These are phyloP conservation scores for Annulohypoxylon nitens DNA, from an alignment of 495 filamentous ascomycete genomes.

Conservation along the genomic window DNA sequence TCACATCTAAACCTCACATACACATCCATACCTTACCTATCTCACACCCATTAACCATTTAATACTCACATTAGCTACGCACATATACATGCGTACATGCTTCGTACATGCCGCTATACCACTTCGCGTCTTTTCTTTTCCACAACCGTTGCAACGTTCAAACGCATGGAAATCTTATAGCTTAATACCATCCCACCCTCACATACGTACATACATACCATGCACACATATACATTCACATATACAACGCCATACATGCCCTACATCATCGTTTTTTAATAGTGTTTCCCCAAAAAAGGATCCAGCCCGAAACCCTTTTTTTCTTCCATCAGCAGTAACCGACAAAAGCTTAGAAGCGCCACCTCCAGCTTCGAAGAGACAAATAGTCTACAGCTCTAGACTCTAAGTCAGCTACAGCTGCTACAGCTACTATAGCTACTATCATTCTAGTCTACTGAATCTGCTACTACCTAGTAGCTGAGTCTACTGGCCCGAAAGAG, in stretches of 20 bases:
- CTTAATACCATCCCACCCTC: slow-evolving; percentile 1
- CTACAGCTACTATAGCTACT: slow-evolving; percentile 3
- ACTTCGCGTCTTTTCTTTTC: slow-evolving; percentile 21
- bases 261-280: slow-evolving; percentile 16
- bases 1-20: background rate
- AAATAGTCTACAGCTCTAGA: slow-evolving; percentile 36
- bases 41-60: slow-evolving; percentile 2
- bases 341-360: slow-evolving; percentile 29
- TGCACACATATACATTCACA: background rate
- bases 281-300: slow-evolving; percentile 25
- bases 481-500: slow-evolving; percentile 30
- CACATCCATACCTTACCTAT: background rate
- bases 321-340: slow-evolving; percentile 14
- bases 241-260: slow-evolving; percentile 8
- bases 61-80: slow-evolving; percentile 15
- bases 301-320: slow-evolving; percentile 33
- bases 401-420: background rate
- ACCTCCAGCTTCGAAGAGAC: slow-evolving; percentile 25
- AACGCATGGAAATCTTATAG: slow-evolving; percentile 27
- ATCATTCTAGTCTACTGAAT: slow-evolving; percentile 14
- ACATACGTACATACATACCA: slow-evolving; percentile 10
- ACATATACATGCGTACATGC: background rate
- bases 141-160: slow-evolving; percentile 36
- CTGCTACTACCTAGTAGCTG: too few species aligned
- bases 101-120: slow-evolving; percentile 36